These are phyloP conservation scores for Ramaria rubella DNA, from an alignment of 768 basidiomycete genomes.

Conservation along the genomic window DNA sequence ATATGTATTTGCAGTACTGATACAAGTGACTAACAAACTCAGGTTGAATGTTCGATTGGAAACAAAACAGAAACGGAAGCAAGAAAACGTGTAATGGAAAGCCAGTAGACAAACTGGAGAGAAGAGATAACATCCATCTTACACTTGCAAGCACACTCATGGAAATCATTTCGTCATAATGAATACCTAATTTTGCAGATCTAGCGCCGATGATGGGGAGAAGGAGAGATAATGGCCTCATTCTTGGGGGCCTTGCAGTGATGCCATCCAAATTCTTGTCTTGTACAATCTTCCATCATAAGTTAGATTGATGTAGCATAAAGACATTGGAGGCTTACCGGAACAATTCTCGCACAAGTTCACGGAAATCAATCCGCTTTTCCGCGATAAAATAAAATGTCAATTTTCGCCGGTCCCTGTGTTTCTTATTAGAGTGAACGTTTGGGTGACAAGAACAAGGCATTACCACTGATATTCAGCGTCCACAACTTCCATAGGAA, in stretches of 20 bases:
- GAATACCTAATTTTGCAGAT: conserved; percentile 2
- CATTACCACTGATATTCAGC: conserved; percentile 97
- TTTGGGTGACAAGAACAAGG: not conserved
- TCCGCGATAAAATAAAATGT: conserved; percentile 98
- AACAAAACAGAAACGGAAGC: not conserved
- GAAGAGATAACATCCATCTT: not conserved
- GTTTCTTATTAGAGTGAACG: not conserved
- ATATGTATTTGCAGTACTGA: conserved; percentile 3
- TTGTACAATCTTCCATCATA: conserved; percentile 63
- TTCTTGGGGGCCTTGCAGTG: conserved; percentile 27
- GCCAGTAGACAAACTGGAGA: not conserved
- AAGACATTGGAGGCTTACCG: conserved; percentile 37
- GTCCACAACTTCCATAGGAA: conserved; percentile 98
- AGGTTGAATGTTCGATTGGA: not conserved
- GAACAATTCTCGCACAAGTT: conserved; percentile 92
- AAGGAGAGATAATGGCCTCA: not conserved
- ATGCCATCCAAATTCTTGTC: conserved; percentile 94
- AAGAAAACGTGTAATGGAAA: not conserved
- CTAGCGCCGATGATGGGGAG: not conserved
- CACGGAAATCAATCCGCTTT: conserved; percentile 92
- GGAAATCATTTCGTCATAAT: not conserved
- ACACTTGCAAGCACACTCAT: not conserved
- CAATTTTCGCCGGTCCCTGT: conserved; percentile 93
- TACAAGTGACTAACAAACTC: not conserved
- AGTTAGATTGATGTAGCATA: not conserved